Evolutionary conservation across 495 filamentous ascomycete genomes (phyloP).

Genomic region (Aspergillus olivimuriae): DNA sequence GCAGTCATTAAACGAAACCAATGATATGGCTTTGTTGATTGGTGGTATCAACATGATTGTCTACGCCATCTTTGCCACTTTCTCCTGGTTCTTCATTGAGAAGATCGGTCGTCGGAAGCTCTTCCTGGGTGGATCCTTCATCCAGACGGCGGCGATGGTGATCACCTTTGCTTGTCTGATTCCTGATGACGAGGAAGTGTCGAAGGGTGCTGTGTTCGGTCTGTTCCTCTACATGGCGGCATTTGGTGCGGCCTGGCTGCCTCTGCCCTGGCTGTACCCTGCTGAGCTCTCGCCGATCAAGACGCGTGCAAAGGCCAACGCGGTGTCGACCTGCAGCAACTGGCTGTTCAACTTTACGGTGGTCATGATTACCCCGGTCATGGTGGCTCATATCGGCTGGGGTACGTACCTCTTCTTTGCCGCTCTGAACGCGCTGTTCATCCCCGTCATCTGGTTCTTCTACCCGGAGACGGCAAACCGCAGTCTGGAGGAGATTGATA

Average conservation of each 20-base stretch:
- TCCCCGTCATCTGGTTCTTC: constrained; percentile 71
- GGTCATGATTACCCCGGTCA: constrained; percentile 75
- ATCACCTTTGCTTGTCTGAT: constrained; percentile 70
- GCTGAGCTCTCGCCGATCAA: constrained; percentile 72
- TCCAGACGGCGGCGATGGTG: constrained; percentile 66
- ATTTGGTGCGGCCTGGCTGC: constrained; percentile 70
- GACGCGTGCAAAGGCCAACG: constrained; percentile 69
- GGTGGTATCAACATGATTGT: constrained; percentile 82
- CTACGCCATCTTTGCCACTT: constrained; percentile 69
- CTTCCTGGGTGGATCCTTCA: constrained; percentile 64
- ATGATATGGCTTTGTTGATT: constrained; percentile 64
- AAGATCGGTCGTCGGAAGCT: constrained; percentile 68
- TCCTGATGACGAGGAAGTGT: constrained; percentile 41
- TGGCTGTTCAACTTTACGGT: constrained; percentile 80
- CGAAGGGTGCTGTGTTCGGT: constrained; percentile 69
- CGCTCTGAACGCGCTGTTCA: constrained; percentile 59
- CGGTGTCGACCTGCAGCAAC: constrained; percentile 68
- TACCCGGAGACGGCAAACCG: constrained; percentile 68
- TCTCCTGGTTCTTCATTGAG: constrained; percentile 83
- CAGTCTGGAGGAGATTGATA: constrained; percentile 73
- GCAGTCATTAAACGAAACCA: constrained; percentile 51
- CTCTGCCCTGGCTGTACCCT: constrained; percentile 50
- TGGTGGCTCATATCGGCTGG: constrained; percentile 63
- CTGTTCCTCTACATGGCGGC: constrained; percentile 74
- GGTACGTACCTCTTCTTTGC: constrained; percentile 79